Evolutionary conservation across 2,329 filamentous ascomycete genomes (phyloP), one percentile per base, ranked within the genome.

Genomic region (Aspergillus awamori): DNA sequence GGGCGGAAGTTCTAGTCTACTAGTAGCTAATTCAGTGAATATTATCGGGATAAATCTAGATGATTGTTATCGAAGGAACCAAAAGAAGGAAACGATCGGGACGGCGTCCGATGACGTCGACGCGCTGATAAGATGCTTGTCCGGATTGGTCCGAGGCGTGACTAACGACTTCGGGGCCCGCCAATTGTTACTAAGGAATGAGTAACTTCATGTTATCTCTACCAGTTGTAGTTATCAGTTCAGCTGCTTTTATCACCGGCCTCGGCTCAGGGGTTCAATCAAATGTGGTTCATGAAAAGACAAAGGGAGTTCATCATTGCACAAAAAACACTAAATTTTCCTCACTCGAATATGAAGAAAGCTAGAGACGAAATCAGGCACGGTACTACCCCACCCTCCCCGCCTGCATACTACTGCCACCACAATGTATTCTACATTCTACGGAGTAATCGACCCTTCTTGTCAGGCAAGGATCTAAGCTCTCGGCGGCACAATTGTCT

Each of bases 111-210:
- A 55, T 56, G 53, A 56, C 53, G 53, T 56, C 53, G 39, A 5
- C 1, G 39, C n/a, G 26, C 38, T 65, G 72, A 74, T 73, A 73
- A 74, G 71, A 74, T 70, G 53, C 17, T 28, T 11, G 10, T 17
- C 41, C 53, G 39, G 39, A 71, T 70, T 58, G 66, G 59, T 54
- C 51, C 43, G 36, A 60, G 22, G 3, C 43, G 33, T 69, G 70
- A 71, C 67, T 69, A 69, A 70, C 56, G 57, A 15, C 8, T 51
- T 33, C 55, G 36, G 38, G 26, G 39, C 20, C 39, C 38, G 49
- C 43, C 22, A 38, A 61, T 58, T 38, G 33, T 36, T 36, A 36
- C 33, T 36, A 36, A 36, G 33, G 11, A 36, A 36, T 36, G 11
- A 36, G 33, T 36, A 36, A 11, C 33, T 36, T 36, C 33, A 36